Percentiles rank a stretch among this genome's conserved stretches.
phyloP scores from a whole-genome alignment of 1,284 basidiomycete genomes.

The Tylopilus sp. region DNA sequence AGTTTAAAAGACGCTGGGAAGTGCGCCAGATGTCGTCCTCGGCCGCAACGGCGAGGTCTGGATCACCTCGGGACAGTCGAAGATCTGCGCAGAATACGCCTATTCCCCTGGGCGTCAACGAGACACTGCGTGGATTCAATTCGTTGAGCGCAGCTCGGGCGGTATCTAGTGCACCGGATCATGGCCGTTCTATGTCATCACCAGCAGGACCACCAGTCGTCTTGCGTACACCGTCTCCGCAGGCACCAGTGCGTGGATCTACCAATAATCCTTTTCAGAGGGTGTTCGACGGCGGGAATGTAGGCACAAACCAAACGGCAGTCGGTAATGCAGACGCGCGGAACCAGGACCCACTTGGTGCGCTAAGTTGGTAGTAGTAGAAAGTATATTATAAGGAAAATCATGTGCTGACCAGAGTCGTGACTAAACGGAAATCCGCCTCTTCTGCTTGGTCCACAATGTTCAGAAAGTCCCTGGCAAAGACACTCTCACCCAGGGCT shows the following conservation, averaged over 20 bases:
- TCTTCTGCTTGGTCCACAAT: slow-evolving; percentile 12
- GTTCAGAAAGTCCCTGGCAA: slow-evolving; percentile 37
- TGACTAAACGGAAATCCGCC: slow-evolving; percentile 13
- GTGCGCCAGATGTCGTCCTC: slow-evolving; percentile 11
- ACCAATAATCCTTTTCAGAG: slow-evolving; percentile 30
- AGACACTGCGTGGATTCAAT: slow-evolving; percentile 21
- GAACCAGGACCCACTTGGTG: slow-evolving; percentile 58
- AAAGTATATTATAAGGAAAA: slow-evolving; percentile 15
- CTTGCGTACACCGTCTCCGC: slow-evolving; percentile 24
- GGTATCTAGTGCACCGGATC: slow-evolving; percentile 45
- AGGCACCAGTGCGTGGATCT: slow-evolving; percentile 29
- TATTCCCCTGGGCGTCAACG: slow-evolving; percentile 21
- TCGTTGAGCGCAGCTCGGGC: slow-evolving; percentile 16
- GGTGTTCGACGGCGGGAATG: slow-evolving; percentile 10
- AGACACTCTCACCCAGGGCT: slow-evolving; percentile 41
- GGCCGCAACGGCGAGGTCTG: slow-evolving; percentile 6
- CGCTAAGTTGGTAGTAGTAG: slow-evolving; percentile 32
- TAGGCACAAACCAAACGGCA: slow-evolving; percentile 19
- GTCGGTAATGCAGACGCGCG: slow-evolving; percentile 30
- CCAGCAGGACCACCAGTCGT: slow-evolving; percentile 23
- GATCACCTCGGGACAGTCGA: slow-evolving; percentile 15
- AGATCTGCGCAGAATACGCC: slow-evolving; percentile 13
- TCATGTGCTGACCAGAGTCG: slow-evolving; percentile 16
- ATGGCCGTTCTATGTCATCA: slow-evolving; percentile 51
- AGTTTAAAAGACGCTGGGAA: slow-evolving; percentile 36